phyloP scores from a whole-genome alignment of 2,329 filamentous ascomycete species.

The Aspergillus sp. region DNA sequence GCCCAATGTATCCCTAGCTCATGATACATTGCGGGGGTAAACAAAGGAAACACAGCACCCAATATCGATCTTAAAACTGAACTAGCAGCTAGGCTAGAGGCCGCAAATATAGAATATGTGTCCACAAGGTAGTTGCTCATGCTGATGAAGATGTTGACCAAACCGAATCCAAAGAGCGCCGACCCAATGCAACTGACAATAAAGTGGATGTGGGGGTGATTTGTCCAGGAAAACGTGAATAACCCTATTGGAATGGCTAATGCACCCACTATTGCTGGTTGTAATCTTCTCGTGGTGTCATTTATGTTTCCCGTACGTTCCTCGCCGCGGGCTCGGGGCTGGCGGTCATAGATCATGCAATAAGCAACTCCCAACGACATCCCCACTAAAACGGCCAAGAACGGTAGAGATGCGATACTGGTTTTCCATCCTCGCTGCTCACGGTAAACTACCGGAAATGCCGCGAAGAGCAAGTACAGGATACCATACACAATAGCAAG shows the following conservation, averaged over 20 bases:
- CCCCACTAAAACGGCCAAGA: slow-evolving; percentile 44
- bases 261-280: slow-evolving; percentile 16
- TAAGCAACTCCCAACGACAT: slow-evolving; percentile 35
- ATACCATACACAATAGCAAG: slow-evolving; percentile 49
- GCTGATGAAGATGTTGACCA: slow-evolving; percentile 15
- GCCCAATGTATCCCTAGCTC: slow-evolving; percentile 43
- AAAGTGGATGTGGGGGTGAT: slow-evolving; percentile 14
- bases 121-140: slow-evolving; percentile 18
- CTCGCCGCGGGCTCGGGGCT: neutral
- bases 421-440: slow-evolving; percentile 41
- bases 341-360: slow-evolving; percentile 32
- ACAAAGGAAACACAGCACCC: slow-evolving; percentile 43
- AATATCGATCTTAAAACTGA: slow-evolving; percentile 32
- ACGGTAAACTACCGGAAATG: slow-evolving; percentile 50
- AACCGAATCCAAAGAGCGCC: slow-evolving; percentile 16
- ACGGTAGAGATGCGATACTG: slow-evolving; percentile 46
- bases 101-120: slow-evolving; percentile 14
- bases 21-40: slow-evolving; percentile 38
- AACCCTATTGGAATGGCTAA: slow-evolving; percentile 16
- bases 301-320: slow-evolving; percentile 8
- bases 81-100: slow-evolving; percentile 14
- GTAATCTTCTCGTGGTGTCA: slow-evolving; percentile 11
- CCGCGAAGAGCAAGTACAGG: slow-evolving; percentile 50
- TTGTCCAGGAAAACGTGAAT: slow-evolving; percentile 22
- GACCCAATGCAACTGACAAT: slow-evolving; percentile 10